These are phyloP conservation scores for Fusarium sp. DNA, from an alignment of 2,329 filamentous ascomycete genomes.

Conservation along the genomic window DNA sequence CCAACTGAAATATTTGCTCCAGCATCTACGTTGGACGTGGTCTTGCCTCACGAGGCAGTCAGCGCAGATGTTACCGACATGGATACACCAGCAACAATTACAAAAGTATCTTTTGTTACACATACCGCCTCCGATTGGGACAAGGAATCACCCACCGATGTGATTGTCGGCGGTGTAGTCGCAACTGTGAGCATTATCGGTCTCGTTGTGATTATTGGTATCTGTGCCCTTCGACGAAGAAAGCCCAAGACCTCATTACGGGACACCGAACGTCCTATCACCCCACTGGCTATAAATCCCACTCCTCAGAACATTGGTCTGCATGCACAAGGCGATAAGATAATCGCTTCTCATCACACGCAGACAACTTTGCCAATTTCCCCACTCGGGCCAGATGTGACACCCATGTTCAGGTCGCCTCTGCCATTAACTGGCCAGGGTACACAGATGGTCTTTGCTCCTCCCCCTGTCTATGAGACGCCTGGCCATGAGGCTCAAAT, in stretches of 20 bases:
- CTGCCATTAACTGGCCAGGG: too few relatives aligned
- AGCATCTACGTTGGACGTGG: not conserved
- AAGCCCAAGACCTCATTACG: too few relatives aligned
- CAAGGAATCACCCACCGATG: rapidly evolving
- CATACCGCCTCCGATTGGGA: rapidly evolving
- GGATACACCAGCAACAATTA: not conserved
- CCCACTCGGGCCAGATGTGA: not conserved
- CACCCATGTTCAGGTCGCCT: not conserved
- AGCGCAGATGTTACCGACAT: not conserved
- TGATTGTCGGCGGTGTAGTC: not conserved
- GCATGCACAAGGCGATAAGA: not conserved
- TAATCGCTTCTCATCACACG: not conserved
- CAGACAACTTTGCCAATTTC: not conserved
- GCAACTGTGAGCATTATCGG: not conserved
- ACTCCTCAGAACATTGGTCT: too few relatives aligned
- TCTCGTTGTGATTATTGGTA: too few relatives aligned
- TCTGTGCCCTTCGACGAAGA: too few relatives aligned
- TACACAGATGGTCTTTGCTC: too few relatives aligned
- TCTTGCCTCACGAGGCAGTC: not conserved
- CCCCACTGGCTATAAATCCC: rapidly evolving
- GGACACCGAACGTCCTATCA: too few relatives aligned
- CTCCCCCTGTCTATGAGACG: not conserved
- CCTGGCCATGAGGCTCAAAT: not conserved
- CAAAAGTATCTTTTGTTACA: not conserved
- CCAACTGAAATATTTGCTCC: not conserved